Evolutionary conservation across 176 grass and related monocot species (phyloP).

Genomic region (Alloteropsis semialata): DNA sequence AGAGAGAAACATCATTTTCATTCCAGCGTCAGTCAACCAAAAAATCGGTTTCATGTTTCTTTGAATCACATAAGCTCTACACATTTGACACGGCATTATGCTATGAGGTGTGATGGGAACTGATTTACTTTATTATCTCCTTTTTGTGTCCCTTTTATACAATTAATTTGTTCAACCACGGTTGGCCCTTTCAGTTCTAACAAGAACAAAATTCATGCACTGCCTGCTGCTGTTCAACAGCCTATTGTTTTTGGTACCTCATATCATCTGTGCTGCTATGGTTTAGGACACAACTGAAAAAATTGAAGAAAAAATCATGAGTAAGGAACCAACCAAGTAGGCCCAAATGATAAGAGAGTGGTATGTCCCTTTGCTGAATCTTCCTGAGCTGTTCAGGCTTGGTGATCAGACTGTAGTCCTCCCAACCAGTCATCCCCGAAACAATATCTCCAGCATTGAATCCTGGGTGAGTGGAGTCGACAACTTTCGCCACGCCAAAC

Average conservation of each 20-base stretch:
- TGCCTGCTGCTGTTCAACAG: background rate
- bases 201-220: background rate
- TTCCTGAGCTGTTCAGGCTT: conserved; percentile 59
- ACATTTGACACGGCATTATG: background rate
- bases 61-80: background rate
- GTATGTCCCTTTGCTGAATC: conserved; percentile 50
- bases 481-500: conserved; percentile 58
- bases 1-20: background rate
- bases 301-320: background rate
- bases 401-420: conserved; percentile 69
- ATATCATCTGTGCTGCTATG: background rate
- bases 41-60: background rate
- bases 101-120: background rate
- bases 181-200: background rate
- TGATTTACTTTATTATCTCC: background rate
- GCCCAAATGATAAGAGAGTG: conserved; percentile 77
- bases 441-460: conserved; percentile 63
- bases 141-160: background rate
- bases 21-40: background rate
- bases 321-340: conserved; percentile 52
- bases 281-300: background rate
- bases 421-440: conserved; percentile 78
- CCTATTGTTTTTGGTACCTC: background rate
- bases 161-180: background rate
- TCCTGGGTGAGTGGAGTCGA: conserved; percentile 58